phyloP scores from a whole-genome alignment of 2,329 filamentous ascomycete species.

The Intubia oerlemansii region DNA sequence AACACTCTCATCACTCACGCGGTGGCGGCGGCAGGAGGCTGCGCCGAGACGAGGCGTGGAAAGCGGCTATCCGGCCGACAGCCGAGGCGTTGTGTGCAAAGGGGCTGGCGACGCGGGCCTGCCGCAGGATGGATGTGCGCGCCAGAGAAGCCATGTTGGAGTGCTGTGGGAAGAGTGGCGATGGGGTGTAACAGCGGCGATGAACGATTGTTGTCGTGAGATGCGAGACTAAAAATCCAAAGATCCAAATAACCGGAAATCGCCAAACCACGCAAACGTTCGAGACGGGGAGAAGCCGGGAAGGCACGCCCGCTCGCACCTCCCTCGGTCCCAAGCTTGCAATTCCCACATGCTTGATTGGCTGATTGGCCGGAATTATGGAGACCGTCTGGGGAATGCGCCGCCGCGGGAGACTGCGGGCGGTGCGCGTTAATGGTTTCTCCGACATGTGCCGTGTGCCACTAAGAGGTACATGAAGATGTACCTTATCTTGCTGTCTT shows the following conservation, averaged over 20 bases:
- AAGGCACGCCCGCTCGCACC: neutral
- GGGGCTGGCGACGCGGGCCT: slow-evolving; percentile 15
- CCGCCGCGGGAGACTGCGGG: too few species aligned
- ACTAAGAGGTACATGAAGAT: too few species aligned
- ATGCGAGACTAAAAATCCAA: neutral
- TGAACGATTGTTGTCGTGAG: neutral
- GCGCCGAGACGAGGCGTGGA: slow-evolving; percentile 64
- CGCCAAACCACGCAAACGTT: neutral
- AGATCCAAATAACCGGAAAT: neutral
- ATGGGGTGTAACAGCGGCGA: neutral
- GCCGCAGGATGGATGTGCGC: slow-evolving; percentile 32
- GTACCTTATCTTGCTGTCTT: too few species aligned
- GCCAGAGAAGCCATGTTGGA: slow-evolving; percentile 32
- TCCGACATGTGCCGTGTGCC: too few species aligned
- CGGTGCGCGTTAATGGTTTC: too few species aligned
- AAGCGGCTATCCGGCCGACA: slow-evolving; percentile 49
- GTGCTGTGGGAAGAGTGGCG: neutral
- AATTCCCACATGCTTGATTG: slow-evolving; percentile 9
- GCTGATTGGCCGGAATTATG: too few species aligned
- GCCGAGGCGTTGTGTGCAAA: too few species aligned
- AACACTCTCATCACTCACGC: slow-evolving; percentile 27
- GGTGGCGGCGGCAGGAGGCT: slow-evolving; percentile 65
- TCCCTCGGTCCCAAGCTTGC: neutral
- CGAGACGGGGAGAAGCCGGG: slow-evolving; percentile 3
- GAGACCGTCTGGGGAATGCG: too few species aligned